A percentile compares a stretch with the other conserved stretches of the same genome.
Evolutionary conservation across 2,329 filamentous ascomycete genomes (phyloP).

Genomic region (Diaporthe vaccinii): DNA sequence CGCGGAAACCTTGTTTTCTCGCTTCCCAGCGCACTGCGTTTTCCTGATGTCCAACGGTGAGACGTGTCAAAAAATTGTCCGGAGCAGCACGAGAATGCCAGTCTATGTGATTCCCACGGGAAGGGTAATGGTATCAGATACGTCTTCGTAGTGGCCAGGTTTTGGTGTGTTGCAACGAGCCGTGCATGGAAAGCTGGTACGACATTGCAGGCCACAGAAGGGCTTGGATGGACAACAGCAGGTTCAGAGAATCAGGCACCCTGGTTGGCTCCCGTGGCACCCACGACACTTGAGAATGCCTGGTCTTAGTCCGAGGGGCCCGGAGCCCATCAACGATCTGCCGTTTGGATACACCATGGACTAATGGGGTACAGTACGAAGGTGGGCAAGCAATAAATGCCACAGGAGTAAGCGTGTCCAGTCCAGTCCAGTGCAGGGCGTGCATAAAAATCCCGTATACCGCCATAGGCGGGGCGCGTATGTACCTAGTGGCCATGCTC

Average conservation of each 20-base stretch:
- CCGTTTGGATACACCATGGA: not conserved
- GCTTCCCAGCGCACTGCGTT: not conserved
- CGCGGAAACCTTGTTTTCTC: not conserved
- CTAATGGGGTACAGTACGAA: not conserved
- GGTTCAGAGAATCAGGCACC: not conserved
- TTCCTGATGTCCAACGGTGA: conserved; percentile 15
- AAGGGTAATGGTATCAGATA: conserved; percentile 36
- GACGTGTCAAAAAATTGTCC: conserved; percentile 37
- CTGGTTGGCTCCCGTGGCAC: conserved; percentile 5
- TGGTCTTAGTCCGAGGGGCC: not conserved
- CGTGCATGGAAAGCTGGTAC: conserved; percentile 37
- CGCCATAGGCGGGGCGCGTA: not conserved
- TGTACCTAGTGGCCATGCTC: not conserved
- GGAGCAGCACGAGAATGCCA: not conserved
- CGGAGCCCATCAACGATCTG: conserved; percentile 1
- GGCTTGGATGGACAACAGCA: conserved; percentile 16
- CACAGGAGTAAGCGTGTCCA: not conserved
- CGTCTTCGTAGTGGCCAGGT: conserved; percentile 36
- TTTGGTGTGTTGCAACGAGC: conserved; percentile 33
- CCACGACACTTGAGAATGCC: not conserved
- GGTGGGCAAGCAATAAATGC: conserved; percentile 3
- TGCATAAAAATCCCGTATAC: conserved; percentile 10
- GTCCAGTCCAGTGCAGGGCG: not conserved
- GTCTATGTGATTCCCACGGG: conserved; percentile 26
- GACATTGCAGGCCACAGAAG: conserved; percentile 36